Base-by-base conservation (phyloP, 768 basidiomycete species). In the Tylopilus sp. region DNA sequence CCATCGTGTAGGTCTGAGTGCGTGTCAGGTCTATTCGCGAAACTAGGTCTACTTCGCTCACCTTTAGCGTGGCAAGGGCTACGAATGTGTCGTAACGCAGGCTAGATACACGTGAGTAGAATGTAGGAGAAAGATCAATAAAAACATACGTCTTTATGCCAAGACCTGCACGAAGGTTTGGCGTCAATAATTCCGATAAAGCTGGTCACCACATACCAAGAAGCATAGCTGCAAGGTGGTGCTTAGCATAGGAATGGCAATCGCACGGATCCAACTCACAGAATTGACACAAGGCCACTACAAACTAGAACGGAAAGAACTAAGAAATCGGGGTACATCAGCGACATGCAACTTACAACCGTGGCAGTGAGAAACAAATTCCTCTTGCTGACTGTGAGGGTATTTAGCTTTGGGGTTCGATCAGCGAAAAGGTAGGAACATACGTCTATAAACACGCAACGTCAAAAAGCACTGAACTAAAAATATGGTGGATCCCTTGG, bases 381-480 rank as follows among this genome's bases (percentile, higher is more conserved):
- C 53, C 74, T 74, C 61, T 78, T 80, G 69, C 78, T 81, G 48
- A 81, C 79, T 81, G 30, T 54, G 74, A 63, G 14, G 12, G 19
- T 3, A 38, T 16, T 60, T 6, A 29, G 12, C 17, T 19, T 13
- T 19, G 24, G 14, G 28, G 40, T n/a, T 4, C 24, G 6, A 16
- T 31, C 14, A 36, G 4, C 12, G 26, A 37, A 40, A n/a, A 40
- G 25, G 26, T 22, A 40, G 26, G 26, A 24, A 48, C 37, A 46
- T 60, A 80, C 78, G 60, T 44, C 66, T 72, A 71, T 76, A 84
- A 4, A 84, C 70, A 1, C 82, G 78, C 56, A 73, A 65, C 1
- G 72, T 62, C 53, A 82, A 73, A 66, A 83, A 84, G 34, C 78
- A 73, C 67, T 84, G 83, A 7, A 83, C 82, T 21, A 81, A 63